Evolutionary conservation across 1,139 yeast species (phyloP), one percentile per base, ranked within the genome.

Genomic region (Yamadazyma atmosphaerica): DNA sequence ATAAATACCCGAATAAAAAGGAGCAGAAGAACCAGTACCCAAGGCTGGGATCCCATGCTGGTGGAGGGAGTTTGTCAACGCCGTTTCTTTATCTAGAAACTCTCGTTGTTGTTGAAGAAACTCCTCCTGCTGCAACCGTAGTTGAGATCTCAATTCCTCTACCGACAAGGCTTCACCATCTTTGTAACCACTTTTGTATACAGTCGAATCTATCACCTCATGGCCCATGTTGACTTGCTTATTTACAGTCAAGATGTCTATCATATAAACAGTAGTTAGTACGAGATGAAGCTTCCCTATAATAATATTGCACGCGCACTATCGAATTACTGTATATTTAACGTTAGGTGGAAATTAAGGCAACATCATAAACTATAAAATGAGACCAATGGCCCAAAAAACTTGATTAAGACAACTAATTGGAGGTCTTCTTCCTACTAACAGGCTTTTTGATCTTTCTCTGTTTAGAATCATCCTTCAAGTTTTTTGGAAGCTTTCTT

Each of bases 71-170:
- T 38, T 38, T 11, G 14, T 19, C 11, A 30, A 27, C 3, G 17
- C 16, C 30, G 43, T 37, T 24, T 58, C 58, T 31, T 47, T 52
- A 4, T 54, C 27, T 22, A 57, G 42, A 16, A 63, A 44, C n/a
- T 58, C 62, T 34, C 56, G 50, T 42, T 62, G 70, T 34, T 58
- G 64, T 39, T 52, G 58, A 4, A 64, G 40, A 31, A 68, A 47
- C 35, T 59, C 60, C 30, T 65, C 65, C 43, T 65, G 72, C 38
- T 64, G 72, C 3, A 47, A 22, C 38, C 53, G 54, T 27, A 68
- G 46, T 45, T 64, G 69, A 15, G 54, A 56, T 41, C 62, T 64
- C 4, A 67, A 47, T 28, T 56, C 58, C 12, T 58, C 62, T 4
- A 58, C 35, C 4, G 41, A 30, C 11, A 34, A 23, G 10, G 4